Conservation (phyloP, 208 protist genomes). For the Acanthamoeba lenticulata region DNA sequence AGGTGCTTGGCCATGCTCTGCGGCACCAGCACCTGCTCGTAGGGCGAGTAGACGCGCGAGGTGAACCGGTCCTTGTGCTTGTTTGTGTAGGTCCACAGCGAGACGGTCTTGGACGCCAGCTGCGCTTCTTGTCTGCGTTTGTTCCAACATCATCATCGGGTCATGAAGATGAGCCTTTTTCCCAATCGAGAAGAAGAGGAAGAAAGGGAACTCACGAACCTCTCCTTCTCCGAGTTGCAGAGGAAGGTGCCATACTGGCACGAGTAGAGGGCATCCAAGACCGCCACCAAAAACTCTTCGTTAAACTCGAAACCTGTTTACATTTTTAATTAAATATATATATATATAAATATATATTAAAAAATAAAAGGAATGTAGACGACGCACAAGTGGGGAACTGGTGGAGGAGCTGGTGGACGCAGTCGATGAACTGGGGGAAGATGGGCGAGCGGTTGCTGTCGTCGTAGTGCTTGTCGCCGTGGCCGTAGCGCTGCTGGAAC, state of each 20-base stretch:
- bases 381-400: constrained; percentile 89
- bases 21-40: constrained; percentile 30
- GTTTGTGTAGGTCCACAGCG: constrained; percentile 17
- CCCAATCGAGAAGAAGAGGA: background rate
- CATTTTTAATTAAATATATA: background rate
- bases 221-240: constrained; percentile 66
- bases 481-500: constrained; percentile 89
- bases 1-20: constrained; percentile 9
- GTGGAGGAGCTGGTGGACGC: constrained; percentile 93
- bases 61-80: constrained; percentile 39
- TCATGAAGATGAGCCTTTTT: background rate
- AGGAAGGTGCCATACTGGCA: constrained; percentile 88
- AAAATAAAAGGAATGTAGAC: background rate
- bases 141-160: background rate
- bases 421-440: constrained; percentile 96
- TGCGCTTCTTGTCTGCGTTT: background rate
- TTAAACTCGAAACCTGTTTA: constrained; percentile 94
- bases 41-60: background rate
- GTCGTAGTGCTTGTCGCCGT: constrained; percentile 26
- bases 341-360: background rate
- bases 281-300: constrained; percentile 86
- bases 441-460: constrained; percentile 88
- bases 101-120: constrained; percentile 2
- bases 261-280: constrained; percentile 90
- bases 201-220: background rate